These are phyloP conservation scores for Stagonosporopsis vannaccii DNA, from an alignment of 2,329 filamentous ascomycete species.

Conservation along the genomic window DNA sequence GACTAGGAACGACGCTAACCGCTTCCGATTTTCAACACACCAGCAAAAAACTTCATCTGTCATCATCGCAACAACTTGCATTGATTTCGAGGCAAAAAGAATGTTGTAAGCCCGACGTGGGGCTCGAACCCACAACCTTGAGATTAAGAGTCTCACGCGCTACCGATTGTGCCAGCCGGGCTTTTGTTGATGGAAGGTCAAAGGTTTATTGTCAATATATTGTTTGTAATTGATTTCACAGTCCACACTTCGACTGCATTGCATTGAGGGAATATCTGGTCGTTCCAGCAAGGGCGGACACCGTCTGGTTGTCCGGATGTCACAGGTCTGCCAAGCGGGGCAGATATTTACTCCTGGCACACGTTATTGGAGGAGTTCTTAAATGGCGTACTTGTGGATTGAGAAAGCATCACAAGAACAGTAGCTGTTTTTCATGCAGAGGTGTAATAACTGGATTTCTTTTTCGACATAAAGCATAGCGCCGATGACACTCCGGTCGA, in stretches of 20 bases:
- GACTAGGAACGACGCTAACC: too few species aligned
- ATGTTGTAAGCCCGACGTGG: conserved; percentile 42
- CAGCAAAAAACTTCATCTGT: neutral
- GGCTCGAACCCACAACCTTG: conserved; percentile 59
- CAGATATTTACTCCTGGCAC: neutral
- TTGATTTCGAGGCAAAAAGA: neutral
- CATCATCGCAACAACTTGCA: too few species aligned
- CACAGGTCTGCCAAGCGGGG: neutral
- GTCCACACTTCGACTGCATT: too few species aligned
- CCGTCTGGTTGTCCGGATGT: neutral
- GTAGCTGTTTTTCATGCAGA: neutral
- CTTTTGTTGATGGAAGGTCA: conserved; percentile 6
- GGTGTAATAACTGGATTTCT: neutral
- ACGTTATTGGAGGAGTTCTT: neutral
- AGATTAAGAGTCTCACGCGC: conserved; percentile 33
- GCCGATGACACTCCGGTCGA: too few species aligned
- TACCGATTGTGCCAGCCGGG: conserved; percentile 41
- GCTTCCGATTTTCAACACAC: too few species aligned
- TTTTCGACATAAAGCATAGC: too few species aligned
- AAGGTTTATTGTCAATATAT: too few species aligned
- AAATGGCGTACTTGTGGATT: neutral
- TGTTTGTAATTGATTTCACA: too few species aligned
- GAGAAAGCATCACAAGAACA: neutral
- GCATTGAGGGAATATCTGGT: too few species aligned
- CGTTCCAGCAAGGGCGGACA: neutral